Conservation (phyloP, 1,284 basidiomycete genomes). For the Mycosarcoma maydis region DNA sequence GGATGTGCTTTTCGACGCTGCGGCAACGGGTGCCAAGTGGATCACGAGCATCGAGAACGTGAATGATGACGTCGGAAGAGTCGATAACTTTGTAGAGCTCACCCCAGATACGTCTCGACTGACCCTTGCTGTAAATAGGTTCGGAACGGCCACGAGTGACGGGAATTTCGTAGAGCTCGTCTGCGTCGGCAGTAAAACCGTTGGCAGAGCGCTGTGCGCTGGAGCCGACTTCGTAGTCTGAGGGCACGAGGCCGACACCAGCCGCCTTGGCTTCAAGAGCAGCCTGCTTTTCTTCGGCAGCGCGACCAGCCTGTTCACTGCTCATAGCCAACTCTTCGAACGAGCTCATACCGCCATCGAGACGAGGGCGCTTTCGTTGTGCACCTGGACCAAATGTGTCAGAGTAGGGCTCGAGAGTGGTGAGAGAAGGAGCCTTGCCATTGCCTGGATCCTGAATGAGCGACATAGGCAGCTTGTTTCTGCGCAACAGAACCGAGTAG, state of each 20-base stretch:
- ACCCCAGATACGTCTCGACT: constrained; percentile 81
- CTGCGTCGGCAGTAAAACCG: constrained; percentile 49
- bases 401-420: constrained; percentile 60
- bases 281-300: constrained; percentile 54
- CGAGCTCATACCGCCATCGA: constrained; percentile 59
- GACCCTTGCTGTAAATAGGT: constrained; percentile 66
- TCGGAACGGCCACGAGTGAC: constrained; percentile 64
- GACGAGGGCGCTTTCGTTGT: constrained; percentile 64
- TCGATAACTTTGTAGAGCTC: constrained; percentile 99
- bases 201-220: constrained; percentile 54
- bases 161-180: constrained; percentile 62
- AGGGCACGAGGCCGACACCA: constrained; percentile 62
- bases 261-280: constrained; percentile 52
- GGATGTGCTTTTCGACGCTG: constrained; percentile 90
- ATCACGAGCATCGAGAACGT: constrained; percentile 94
- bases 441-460: constrained; percentile 61
- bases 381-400: constrained; percentile 65
- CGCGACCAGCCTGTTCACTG: constrained; percentile 47
- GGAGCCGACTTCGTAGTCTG: constrained; percentile 62
- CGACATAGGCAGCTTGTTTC: constrained; percentile 66
- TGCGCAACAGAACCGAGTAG: constrained; percentile 61
- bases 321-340: constrained; percentile 63
- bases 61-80: constrained; percentile 94
- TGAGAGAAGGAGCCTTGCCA: constrained; percentile 61
- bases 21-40: constrained; percentile 96